Conservation (phyloP, 2,329 filamentous ascomycete species). For the Cladosporium sphaerospermum region DNA sequence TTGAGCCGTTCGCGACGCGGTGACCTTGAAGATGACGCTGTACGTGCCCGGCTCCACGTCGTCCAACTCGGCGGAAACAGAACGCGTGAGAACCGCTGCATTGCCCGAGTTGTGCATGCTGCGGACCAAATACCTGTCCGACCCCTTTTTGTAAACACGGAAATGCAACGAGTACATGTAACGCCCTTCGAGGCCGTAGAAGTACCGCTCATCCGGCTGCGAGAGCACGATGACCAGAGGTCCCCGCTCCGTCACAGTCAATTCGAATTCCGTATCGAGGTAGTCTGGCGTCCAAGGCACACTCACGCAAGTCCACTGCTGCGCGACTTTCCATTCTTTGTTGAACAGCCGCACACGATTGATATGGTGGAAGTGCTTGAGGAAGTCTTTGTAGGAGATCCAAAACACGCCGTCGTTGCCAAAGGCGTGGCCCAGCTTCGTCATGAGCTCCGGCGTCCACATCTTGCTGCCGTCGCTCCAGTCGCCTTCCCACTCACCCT, state of each 20-base stretch:
- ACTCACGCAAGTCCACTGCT: slow-evolving; percentile 55
- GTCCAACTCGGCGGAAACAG: slow-evolving; percentile 66
- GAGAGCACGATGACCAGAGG: slow-evolving; percentile 54
- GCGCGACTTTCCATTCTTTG: slow-evolving; percentile 55
- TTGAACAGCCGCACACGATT: slow-evolving; percentile 55
- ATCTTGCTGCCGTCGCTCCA: slow-evolving; percentile 80
- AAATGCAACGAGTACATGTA: slow-evolving; percentile 55
- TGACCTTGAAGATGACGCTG: slow-evolving; percentile 67
- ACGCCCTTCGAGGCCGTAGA: slow-evolving; percentile 50
- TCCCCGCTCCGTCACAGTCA: slow-evolving; percentile 47
- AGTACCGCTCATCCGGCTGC: slow-evolving; percentile 58
- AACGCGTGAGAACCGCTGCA: slow-evolving; percentile 62
- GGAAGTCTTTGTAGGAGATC: slow-evolving; percentile 54
- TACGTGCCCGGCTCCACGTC: slow-evolving; percentile 69
- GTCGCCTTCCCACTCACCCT: slow-evolving; percentile 71
- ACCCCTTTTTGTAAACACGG: slow-evolving; percentile 49
- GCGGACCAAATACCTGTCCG: slow-evolving; percentile 23
- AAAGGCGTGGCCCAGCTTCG: slow-evolving; percentile 40
- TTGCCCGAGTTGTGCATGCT: slow-evolving; percentile 30
- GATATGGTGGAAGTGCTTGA: slow-evolving; percentile 54
- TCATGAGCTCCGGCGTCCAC: slow-evolving; percentile 75
- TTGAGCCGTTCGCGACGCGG: slow-evolving; percentile 53
- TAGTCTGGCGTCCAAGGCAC: slow-evolving; percentile 58
- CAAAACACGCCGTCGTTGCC: slow-evolving; percentile 46
- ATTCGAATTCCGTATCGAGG: slow-evolving; percentile 53